Conservation (phyloP, 192 early-diverging fungal genomes). For the Fimicolochytrium jonesii region DNA sequence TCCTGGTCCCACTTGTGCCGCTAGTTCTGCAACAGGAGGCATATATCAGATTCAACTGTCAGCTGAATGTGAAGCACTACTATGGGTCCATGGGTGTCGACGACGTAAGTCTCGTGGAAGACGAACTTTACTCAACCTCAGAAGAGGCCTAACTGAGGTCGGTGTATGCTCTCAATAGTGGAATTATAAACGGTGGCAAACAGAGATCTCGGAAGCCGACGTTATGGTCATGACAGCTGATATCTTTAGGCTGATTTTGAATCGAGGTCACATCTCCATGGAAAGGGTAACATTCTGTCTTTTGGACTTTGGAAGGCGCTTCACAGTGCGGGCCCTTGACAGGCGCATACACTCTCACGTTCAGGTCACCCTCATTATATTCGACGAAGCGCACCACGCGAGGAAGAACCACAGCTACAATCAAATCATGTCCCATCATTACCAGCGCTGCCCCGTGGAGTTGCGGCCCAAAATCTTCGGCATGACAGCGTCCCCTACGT, state of each 20-base stretch:
- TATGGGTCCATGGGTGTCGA: conserved; percentile 71
- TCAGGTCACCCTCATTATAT: conserved; percentile 15
- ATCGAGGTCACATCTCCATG: conserved; percentile 61
- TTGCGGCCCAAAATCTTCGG: conserved; percentile 81
- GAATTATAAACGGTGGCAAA: background rate
- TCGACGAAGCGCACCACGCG: conserved; percentile 28
- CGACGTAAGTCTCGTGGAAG: conserved; percentile 9
- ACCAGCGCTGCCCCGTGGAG: conserved; percentile 42
- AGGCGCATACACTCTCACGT: background rate
- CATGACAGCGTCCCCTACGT: conserved; percentile 89
- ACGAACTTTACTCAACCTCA: background rate
- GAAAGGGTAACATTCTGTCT: conserved; percentile 43
- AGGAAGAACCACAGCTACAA: conserved; percentile 23
- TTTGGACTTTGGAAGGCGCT: background rate
- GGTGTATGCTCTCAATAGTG: conserved; percentile 1
- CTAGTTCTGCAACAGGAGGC: conserved; percentile 81
- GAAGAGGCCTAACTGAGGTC: background rate
- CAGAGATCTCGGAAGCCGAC: conserved; percentile 46
- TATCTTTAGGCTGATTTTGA: conserved; percentile 74
- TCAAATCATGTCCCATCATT: conserved; percentile 76
- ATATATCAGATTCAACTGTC: conserved; percentile 70
- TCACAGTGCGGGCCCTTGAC: background rate
- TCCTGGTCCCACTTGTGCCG: conserved; percentile 82
- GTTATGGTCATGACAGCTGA: conserved; percentile 76
- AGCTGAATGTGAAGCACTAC: conserved; percentile 55